A percentile compares a stretch with the other conserved stretches of the same genome.
phyloP scores from a whole-genome alignment of 306 rosid species.

The Sicyos baderoa region DNA sequence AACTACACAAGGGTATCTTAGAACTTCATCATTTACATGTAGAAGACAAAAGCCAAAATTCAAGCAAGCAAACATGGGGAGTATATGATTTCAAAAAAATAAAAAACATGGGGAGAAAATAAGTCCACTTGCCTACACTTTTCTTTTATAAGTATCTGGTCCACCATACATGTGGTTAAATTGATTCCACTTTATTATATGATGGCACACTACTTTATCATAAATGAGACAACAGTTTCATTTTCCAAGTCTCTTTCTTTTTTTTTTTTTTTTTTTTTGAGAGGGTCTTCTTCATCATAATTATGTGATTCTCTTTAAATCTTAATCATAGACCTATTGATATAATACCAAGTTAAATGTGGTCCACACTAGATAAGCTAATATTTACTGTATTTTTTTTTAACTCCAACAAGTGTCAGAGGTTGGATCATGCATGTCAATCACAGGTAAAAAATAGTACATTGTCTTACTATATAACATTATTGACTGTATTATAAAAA shows the following conservation, averaged over 20 bases:
- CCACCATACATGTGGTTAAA: background rate
- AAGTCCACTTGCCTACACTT: background rate
- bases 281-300: background rate
- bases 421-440: background rate
- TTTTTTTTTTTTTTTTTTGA: background rate
- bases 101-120: background rate
- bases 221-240: background rate
- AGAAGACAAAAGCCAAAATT: background rate
- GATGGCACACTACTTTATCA: background rate
- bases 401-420: background rate
- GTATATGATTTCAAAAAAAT: too few relatives aligned
- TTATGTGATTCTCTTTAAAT: background rate
- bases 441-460: background rate
- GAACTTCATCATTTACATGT: background rate
- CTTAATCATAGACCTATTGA: background rate
- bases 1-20: background rate
- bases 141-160: background rate
- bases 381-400: background rate
- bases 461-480: background rate
- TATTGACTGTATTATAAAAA: background rate
- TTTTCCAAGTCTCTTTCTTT: constrained; percentile 4
- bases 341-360: background rate
- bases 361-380: background rate
- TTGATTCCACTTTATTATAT: background rate
- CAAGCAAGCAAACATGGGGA: background rate